Percentiles rank a stretch among this genome's conserved stretches.
Conservation (phyloP, 352 stramenopile species). For the Globisporangium ultimum region DNA sequence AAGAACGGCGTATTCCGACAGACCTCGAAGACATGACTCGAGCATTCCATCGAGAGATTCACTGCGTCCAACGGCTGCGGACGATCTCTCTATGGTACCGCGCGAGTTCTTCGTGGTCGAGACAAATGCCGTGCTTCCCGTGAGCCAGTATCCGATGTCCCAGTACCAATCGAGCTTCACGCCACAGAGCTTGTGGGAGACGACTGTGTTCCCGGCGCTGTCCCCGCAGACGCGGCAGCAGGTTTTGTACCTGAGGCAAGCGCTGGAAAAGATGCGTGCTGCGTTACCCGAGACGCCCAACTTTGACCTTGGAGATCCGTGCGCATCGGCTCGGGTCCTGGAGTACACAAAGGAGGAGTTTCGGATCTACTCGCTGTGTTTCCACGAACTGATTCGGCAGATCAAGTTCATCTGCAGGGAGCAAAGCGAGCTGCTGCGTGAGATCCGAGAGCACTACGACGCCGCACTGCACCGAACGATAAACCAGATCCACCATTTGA, state of each 20-base stretch:
- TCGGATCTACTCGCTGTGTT: slow-evolving; percentile 68
- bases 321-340: slow-evolving; percentile 11
- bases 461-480: slow-evolving; percentile 24
- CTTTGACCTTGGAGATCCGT: not conserved
- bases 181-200: slow-evolving; percentile 48
- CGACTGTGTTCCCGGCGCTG: slow-evolving; percentile 68
- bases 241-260: slow-evolving; percentile 59
- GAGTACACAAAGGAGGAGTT: slow-evolving; percentile 57
- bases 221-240: slow-evolving; percentile 62
- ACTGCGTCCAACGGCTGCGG: slow-evolving; percentile 7
- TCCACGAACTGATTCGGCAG: slow-evolving; percentile 71
- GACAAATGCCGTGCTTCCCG: slow-evolving; percentile 53
- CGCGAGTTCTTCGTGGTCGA: slow-evolving; percentile 81
- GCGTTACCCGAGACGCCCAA: not conserved
- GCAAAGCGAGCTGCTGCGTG: slow-evolving; percentile 64
- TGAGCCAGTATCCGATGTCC: slow-evolving; percentile 40
- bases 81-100: slow-evolving; percentile 48
- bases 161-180: slow-evolving; percentile 64
- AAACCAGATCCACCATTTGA: slow-evolving; percentile 14
- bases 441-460: slow-evolving; percentile 57
- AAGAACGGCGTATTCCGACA: not conserved
- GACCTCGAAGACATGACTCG: too few species aligned
- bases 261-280: slow-evolving; percentile 53
- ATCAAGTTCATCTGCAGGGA: slow-evolving; percentile 77
- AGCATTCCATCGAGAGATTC: not conserved